Percentiles rank a stretch among this genome's conserved stretches.
Conservation (phyloP, 192 early-diverging fungal species). For the Mortierella hygrophila region DNA sequence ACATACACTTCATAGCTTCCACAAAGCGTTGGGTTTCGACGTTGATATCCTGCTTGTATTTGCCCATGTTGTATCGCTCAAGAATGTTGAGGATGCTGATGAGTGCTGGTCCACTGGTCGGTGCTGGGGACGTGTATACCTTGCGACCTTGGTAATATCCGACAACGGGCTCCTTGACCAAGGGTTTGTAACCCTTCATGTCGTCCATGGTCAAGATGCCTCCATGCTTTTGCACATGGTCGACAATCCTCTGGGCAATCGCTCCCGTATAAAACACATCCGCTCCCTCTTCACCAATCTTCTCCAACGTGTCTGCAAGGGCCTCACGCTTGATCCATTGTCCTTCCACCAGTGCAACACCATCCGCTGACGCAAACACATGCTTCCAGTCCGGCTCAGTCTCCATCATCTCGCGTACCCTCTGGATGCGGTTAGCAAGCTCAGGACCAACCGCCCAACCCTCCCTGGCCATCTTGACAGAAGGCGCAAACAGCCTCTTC, state of each 20-base stretch:
- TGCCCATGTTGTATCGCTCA: constrained; percentile 82
- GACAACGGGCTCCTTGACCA: constrained; percentile 69
- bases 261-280: constrained; percentile 69
- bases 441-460: constrained; percentile 75
- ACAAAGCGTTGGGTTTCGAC: constrained; percentile 87
- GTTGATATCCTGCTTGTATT: constrained; percentile 62
- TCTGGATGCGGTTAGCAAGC: constrained; percentile 47
- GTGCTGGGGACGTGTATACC: constrained; percentile 65
- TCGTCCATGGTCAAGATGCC: constrained; percentile 87
- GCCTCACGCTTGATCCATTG: constrained; percentile 60
- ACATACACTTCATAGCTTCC: constrained; percentile 85
- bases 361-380: constrained; percentile 30
- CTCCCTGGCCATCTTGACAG: constrained; percentile 77
- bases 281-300: constrained; percentile 63
- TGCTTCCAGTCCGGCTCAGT: constrained; percentile 31
- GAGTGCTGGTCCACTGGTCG: constrained; percentile 87
- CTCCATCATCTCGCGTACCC: constrained; percentile 22
- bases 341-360: constrained; percentile 28
- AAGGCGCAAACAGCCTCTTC: constrained; percentile 80
- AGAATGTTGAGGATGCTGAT: constrained; percentile 88
- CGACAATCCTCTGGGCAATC: constrained; percentile 78
- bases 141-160: constrained; percentile 85
- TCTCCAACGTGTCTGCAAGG: constrained; percentile 65
- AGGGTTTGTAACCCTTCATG: constrained; percentile 72
- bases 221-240: constrained; percentile 68